Evolutionary conservation across 208 protist genomes (phyloP), one percentile per base, ranked within the genome.

Genomic region (Acanthamoeba healyi): DNA sequence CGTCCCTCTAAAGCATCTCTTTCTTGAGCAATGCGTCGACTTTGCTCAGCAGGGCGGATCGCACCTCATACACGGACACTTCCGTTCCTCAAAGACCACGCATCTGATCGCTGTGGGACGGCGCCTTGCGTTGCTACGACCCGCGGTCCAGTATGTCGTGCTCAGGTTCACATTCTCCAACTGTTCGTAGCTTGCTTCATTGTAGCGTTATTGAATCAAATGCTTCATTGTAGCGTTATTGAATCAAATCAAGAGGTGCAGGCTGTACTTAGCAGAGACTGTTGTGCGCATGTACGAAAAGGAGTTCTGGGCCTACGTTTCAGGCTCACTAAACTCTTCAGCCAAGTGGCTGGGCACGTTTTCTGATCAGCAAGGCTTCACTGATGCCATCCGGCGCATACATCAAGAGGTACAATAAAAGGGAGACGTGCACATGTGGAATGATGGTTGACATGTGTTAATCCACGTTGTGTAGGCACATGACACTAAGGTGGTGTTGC

Each of bases 361-460:
- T 65, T 56, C 51, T 29, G 49, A 90, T 44, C 82, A 90, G 46
- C 82, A 90, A 90, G 82, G 82, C 82, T 90, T 90, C 82, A 65
- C 65, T 49, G 29, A 65, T 9, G 51, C 82, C 38, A 82, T 82
- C 24, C 5, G 36, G 15, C 10, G 51, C 5, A 65, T 65, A 40
- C 46, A 90, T 26, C 19, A 58, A 58, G 6, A 67, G 49, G 82
- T 90, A 90, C 36, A 6, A 65, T 87, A 74, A 4, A 4, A 15
- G 14, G 34, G 34, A 74, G 58, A 26, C 58, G 34, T 34, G 70
- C 10, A 42, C 32, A n/a, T 49, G 24, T 74, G 58, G n/a, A 42
- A 92, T 40, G 22, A 65, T 72, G 9, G 40, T 49, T 82, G 12
- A 3, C 15, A 51, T 61, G 54, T 61, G 54, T 61, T 61, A 15